Evolutionary conservation across 352 stramenopile genomes (phyloP), one percentile per base, ranked within the genome.

Genomic region (Pythium diclinum): DNA sequence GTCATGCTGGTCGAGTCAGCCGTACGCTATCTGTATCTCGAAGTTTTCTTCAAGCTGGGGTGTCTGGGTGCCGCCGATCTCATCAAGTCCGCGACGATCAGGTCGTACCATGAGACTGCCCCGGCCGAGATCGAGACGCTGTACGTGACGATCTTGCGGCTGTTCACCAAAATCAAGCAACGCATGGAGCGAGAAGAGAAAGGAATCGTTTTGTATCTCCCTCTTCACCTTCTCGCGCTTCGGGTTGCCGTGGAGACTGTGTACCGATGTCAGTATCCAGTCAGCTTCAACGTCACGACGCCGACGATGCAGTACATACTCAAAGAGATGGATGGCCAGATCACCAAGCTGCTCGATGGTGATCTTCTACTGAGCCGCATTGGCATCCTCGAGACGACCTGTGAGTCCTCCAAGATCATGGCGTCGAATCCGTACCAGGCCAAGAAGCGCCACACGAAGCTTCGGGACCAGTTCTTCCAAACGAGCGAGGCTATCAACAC

Each of bases 391-490:
- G 81, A 91, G 69, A 88, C 76, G 10, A 87, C 81, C 3, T 84
- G 79, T 25, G 78, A 86, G 21, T 80, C 78, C 14, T 71, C 67
- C 0, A 75, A 76, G 42, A 67, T 80, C 14, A 75, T 74, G 64
- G 62, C 74, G 4, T 79, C 81, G 0, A 69, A 72, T 16, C 56
- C 61, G 9, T 88, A 79, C 51, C 79, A 87, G 34, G 65, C 46
- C 7, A 73, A 72, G 59, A 76, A 74, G 28, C 76, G 81, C n/a
- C 72, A 79, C 13, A 38, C 58, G 8, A 68, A 65, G 0, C 68
- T 91, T 19, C 78, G 77, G 23, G 78, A 88, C 42, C 72, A 91
- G 56, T 91, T 76, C 61, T 91, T 70, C 51, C 71, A 84, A 68
- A 88, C 79, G 3, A 88, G 78, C 40, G 76, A 82, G n/a, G 63